Evolutionary conservation across 2,329 filamentous ascomycete species (phyloP).

Genomic region (Thelonectria blattea): DNA sequence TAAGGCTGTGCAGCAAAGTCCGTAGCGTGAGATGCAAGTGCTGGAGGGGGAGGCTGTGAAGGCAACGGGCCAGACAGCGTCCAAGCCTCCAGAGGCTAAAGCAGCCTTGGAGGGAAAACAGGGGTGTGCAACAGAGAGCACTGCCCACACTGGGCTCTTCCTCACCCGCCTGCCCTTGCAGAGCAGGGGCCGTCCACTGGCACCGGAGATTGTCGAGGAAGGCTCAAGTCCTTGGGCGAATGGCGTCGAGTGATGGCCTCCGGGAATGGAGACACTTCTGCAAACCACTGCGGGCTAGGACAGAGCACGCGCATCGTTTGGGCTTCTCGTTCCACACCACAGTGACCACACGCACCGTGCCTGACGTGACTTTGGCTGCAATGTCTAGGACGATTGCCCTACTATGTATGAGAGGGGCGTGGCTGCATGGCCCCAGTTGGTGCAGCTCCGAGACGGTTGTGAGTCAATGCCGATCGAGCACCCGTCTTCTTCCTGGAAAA

Average conservation of each 20-base stretch:
- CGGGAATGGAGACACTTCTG: conserved; percentile 16
- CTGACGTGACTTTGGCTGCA: conserved; percentile 7
- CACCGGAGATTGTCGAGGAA: conserved; percentile 1
- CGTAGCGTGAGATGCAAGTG: conserved; percentile 12
- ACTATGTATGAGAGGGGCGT: conserved; percentile 17
- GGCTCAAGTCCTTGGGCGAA: conserved; percentile 19
- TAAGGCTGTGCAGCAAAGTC: conserved; percentile 32
- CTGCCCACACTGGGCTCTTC: conserved; percentile 21
- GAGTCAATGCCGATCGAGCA: conserved; percentile 35
- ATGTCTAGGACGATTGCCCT: conserved; percentile 22
- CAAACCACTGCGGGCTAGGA: conserved; percentile 24
- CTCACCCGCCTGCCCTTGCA: conserved; percentile 23
- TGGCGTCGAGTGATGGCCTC: not conserved
- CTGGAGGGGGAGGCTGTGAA: conserved; percentile 33
- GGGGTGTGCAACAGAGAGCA: conserved; percentile 13
- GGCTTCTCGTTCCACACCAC: conserved; percentile 13
- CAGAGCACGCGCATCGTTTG: conserved; percentile 29
- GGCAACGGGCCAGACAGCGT: conserved; percentile 1
- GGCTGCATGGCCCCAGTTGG: conserved; percentile 4
- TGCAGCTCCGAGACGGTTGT: conserved; percentile 23
- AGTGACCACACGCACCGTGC: conserved; percentile 1
- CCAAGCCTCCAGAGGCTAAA: conserved; percentile 35
- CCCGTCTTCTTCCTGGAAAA: conserved; percentile 4
- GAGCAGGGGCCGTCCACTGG: conserved; percentile 4
- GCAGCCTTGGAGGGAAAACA: conserved; percentile 6